A percentile compares a stretch with the other conserved stretches of the same genome.
Evolutionary conservation across 169 alveolate species (phyloP).

Genomic region (Plasmodium vivax): DNA sequence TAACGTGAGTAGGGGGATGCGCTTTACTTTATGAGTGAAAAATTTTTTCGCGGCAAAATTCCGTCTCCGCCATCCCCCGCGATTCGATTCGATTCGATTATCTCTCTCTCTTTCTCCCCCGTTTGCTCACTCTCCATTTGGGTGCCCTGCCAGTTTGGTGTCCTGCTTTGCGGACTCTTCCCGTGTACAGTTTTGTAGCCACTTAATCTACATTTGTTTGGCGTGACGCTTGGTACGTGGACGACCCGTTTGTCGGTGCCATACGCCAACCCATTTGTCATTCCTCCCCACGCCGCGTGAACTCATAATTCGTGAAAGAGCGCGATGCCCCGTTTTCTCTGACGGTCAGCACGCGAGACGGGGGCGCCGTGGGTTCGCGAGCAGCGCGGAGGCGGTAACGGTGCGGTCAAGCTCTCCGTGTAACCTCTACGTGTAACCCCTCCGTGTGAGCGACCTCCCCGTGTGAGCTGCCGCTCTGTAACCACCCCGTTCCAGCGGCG

Average conservation of each 20-base stretch:
- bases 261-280: neutral
- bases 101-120: neutral
- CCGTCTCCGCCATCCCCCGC: neutral
- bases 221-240: neutral
- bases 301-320: neutral
- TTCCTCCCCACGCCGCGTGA: neutral
- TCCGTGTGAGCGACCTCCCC: too few relatives aligned
- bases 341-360: neutral
- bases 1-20: neutral
- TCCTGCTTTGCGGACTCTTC: neutral
- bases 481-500: neutral
- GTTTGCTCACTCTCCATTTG: neutral
- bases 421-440: neutral
- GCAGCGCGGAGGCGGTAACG: neutral
- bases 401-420: neutral
- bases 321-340: neutral
- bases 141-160: too few relatives aligned
- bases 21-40: neutral
- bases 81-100: too few relatives aligned
- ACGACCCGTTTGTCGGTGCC: neutral
- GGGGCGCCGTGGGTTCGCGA: neutral
- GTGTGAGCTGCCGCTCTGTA: too few relatives aligned
- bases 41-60: neutral
- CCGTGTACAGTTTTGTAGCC: constrained; percentile 3
- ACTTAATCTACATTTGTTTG: neutral